phyloP scores from a whole-genome alignment of 179 eudicot species.

The Camellia oleifera region DNA sequence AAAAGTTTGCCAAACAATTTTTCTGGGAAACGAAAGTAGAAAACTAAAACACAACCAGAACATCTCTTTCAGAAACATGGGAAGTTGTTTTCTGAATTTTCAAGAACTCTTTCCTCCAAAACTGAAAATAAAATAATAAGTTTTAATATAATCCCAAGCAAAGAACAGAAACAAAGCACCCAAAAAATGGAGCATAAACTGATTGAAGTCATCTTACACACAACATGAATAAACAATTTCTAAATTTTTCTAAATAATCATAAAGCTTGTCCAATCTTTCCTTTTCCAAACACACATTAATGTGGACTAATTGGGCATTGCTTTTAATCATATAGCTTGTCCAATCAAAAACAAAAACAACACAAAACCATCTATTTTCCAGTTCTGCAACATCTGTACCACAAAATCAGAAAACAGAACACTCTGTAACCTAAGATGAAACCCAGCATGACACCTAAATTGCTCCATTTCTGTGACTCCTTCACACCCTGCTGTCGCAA shows the following conservation, averaged over 20 bases:
- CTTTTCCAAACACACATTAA: too few relatives aligned
- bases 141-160: neutral
- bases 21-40: too few relatives aligned
- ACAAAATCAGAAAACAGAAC: conserved; percentile 66
- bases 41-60: too few relatives aligned
- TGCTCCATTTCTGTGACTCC: conserved; percentile 72
- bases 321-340: neutral
- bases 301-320: too few relatives aligned
- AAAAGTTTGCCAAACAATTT: too few relatives aligned
- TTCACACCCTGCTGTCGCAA: conserved; percentile 61
- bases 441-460: conserved; percentile 71
- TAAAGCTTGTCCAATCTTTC: neutral
- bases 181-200: neutral
- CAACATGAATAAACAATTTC: conserved; percentile 6
- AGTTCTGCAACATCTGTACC: conserved; percentile 59
- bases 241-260: too few relatives aligned
- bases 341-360: neutral
- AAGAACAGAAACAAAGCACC: neutral
- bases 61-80: too few relatives aligned
- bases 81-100: too few relatives aligned
- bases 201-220: neutral
- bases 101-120: too few relatives aligned
- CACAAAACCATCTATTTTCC: conserved; percentile 31
- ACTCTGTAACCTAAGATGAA: conserved; percentile 67
- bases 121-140: too few relatives aligned